Percentiles rank a stretch among this genome's conserved stretches.
Evolutionary conservation across 2,329 filamentous ascomycete genomes (phyloP).

Genomic region (Xylariaceae sp.): DNA sequence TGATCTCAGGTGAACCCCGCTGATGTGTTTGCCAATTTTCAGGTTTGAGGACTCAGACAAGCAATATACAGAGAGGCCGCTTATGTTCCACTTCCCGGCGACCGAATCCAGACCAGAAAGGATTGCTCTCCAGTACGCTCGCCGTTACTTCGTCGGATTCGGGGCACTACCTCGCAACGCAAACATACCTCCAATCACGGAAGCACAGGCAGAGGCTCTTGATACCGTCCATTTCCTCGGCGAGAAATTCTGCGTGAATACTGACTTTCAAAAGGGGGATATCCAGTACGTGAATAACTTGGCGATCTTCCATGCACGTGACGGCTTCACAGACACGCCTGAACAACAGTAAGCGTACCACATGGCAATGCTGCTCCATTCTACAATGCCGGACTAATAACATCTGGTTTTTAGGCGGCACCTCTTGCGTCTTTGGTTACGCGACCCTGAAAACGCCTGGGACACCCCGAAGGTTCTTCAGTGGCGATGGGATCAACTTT

Average conservation of each 20-base stretch:
- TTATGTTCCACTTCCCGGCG: slow-evolving; percentile 62
- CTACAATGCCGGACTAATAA: neutral
- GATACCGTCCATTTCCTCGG: slow-evolving; percentile 58
- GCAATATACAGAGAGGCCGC: slow-evolving; percentile 56
- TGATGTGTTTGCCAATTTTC: slow-evolving; percentile 2
- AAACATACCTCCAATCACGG: slow-evolving; percentile 62
- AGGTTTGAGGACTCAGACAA: slow-evolving; percentile 59
- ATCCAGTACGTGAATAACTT: slow-evolving; percentile 64
- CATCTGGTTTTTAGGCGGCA: slow-evolving; percentile 49
- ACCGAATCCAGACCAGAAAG: slow-evolving; percentile 55
- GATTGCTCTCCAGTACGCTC: slow-evolving; percentile 65
- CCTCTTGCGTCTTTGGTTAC: slow-evolving; percentile 57
- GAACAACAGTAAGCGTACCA: slow-evolving; percentile 50
- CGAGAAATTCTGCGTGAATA: slow-evolving; percentile 52
- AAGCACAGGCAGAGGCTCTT: slow-evolving; percentile 60
- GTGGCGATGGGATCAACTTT: slow-evolving; percentile 60
- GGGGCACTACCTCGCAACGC: slow-evolving; percentile 58
- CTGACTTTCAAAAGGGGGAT: slow-evolving; percentile 58
- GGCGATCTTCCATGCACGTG: slow-evolving; percentile 59
- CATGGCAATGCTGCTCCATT: neutral
- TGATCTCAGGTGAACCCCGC: neutral
- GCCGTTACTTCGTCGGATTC: slow-evolving; percentile 65
- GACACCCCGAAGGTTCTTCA: slow-evolving; percentile 52
- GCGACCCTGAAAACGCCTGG: slow-evolving; percentile 58
- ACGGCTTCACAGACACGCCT: slow-evolving; percentile 53